Evolutionary conservation across 2,329 filamentous ascomycete genomes (phyloP).

Genomic region (Pyricularia sp.): DNA sequence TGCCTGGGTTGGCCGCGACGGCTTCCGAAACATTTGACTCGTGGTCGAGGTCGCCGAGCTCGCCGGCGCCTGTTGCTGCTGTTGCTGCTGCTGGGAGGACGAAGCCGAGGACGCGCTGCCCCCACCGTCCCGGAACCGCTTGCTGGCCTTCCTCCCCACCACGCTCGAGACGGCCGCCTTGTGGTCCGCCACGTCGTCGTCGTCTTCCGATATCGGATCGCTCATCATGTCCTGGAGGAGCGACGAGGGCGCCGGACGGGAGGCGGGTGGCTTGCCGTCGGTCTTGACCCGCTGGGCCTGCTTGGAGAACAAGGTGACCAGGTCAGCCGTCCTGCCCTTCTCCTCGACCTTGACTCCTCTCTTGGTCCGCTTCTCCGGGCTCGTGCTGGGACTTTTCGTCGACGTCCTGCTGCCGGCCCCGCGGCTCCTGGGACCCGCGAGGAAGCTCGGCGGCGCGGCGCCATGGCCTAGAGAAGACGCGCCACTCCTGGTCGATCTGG

Average conservation of each 20-base stretch:
- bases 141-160: conserved; percentile 42
- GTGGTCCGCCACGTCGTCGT: conserved; percentile 40
- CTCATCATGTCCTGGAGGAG: conserved; percentile 36
- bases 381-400: conserved; percentile 27
- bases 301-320: conserved; percentile 47
- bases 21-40: conserved; percentile 41
- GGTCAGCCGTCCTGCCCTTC: conserved; percentile 39
- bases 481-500: neutral
- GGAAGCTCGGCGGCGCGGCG: conserved; percentile 2
- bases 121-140: conserved; percentile 30
- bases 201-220: conserved; percentile 48
- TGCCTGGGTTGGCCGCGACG: conserved; percentile 17
- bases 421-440: neutral
- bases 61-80: conserved; percentile 8
- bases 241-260: conserved; percentile 9
- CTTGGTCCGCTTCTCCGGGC: conserved; percentile 27
- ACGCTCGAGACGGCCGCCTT: conserved; percentile 38
- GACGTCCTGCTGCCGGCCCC: conserved; percentile 10
- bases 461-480: neutral
- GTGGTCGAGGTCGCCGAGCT: conserved; percentile 14
- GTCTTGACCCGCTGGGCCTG: conserved; percentile 38
- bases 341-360: conserved; percentile 19
- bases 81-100: conserved; percentile 5
- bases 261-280: conserved; percentile 3
- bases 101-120: conserved; percentile 6